Conservation (phyloP, 2,329 filamentous ascomycete species). For the Penicillium sp. region DNA sequence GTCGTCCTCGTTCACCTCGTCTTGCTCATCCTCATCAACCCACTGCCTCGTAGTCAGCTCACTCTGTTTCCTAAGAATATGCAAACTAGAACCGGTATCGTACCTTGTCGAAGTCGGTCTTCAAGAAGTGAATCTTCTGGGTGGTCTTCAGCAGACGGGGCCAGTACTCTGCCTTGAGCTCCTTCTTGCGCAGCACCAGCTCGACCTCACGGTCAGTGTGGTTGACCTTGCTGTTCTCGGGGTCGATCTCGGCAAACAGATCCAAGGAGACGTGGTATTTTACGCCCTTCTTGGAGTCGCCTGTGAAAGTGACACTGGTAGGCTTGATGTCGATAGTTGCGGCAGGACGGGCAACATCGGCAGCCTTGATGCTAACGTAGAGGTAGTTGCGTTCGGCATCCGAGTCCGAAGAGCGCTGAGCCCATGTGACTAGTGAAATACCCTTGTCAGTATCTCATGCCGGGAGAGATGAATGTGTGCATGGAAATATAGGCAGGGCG, state of each 20-base stretch:
- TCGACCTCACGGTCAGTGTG: constrained; percentile 83
- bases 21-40: constrained; percentile 98
- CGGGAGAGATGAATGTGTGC: no score
- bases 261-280: constrained; percentile 79
- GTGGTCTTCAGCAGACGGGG: constrained; percentile 82
- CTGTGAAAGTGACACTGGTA: constrained; percentile 72
- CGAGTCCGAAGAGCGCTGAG: constrained; percentile 77
- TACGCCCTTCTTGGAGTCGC: constrained; percentile 75
- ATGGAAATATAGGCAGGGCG: no score
- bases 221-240: constrained; percentile 70
- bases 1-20: constrained; percentile 77
- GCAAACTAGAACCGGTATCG: no score
- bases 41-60: constrained; percentile 47
- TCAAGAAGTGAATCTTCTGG: constrained; percentile 87
- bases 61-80: no score
- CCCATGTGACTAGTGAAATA: constrained; percentile 70
- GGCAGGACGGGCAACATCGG: constrained; percentile 68
- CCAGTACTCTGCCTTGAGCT: constrained; percentile 90
- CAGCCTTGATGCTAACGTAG: constrained; percentile 81
- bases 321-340: constrained; percentile 73
- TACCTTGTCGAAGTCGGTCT: constrained; percentile 97
- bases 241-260: constrained; percentile 84
- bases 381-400: constrained; percentile 86
- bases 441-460: no score
- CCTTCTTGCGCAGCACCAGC: constrained; percentile 93